Evolutionary conservation across 805 yeast genomes (phyloP).

Genomic region (Zygosaccharomyces bisporus): DNA sequence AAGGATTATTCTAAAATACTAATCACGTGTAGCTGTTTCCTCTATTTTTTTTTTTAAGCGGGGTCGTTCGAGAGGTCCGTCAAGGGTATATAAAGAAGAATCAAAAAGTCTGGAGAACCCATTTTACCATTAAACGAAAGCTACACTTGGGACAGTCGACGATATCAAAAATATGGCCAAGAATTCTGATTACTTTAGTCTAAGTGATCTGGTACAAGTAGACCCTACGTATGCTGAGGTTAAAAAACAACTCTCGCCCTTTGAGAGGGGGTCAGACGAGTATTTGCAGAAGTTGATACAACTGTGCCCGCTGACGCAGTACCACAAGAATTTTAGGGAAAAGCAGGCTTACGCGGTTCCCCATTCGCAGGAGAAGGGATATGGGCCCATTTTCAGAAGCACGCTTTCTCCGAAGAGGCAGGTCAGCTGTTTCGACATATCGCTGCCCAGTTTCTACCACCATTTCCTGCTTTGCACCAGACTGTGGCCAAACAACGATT

Average conservation of each 20-base stretch:
- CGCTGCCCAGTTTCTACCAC: constrained; percentile 43
- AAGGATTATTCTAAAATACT: not conserved
- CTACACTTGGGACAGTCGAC: no score
- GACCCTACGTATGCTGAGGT: constrained; percentile 21
- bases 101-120: not conserved
- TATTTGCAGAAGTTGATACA: constrained; percentile 24
- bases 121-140: no score
- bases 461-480: constrained; percentile 43
- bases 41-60: not conserved
- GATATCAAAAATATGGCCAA: not conserved
- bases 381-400: constrained; percentile 51
- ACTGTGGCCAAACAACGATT: constrained; percentile 38
- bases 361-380: constrained; percentile 40
- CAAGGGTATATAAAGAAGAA: not conserved
- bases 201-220: constrained; percentile 27
- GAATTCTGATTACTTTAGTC: not conserved
- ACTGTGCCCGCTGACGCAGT: constrained; percentile 25
- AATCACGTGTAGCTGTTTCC: not conserved
- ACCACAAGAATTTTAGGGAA: constrained; percentile 24
- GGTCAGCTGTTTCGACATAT: constrained; percentile 42
- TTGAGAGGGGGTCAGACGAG: constrained; percentile 27
- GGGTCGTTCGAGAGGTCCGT: not conserved
- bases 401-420: constrained; percentile 33
- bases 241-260: constrained; percentile 19
- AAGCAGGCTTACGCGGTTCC: constrained; percentile 39